Percentiles rank a stretch among this genome's conserved stretches.
Evolutionary conservation across 371 early-diverging fungal genomes (phyloP).

Genomic region (Mortierella sp.): DNA sequence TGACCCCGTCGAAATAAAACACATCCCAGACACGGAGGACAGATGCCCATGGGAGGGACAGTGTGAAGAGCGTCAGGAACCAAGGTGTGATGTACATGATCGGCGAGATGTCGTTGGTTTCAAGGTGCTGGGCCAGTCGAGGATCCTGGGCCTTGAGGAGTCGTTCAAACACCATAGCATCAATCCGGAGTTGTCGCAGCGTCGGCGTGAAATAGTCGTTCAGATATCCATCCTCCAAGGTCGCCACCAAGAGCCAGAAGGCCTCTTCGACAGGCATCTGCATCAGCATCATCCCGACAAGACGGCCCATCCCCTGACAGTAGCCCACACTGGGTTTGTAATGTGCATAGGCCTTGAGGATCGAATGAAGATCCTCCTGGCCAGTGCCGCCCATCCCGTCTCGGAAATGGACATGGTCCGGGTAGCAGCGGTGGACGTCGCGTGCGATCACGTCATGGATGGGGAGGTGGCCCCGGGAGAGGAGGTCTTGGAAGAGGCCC

Average conservation of each 20-base stretch:
- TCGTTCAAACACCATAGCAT: constrained; percentile 88
- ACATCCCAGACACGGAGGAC: constrained; percentile 96
- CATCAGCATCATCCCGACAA: constrained; percentile 94
- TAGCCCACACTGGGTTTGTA: constrained; percentile 92
- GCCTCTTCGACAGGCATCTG: constrained; percentile 87
- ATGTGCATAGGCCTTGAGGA: constrained; percentile 91
- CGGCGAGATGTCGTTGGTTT: constrained; percentile 82
- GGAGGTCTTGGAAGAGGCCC: constrained; percentile 59
- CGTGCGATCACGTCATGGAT: constrained; percentile 90
- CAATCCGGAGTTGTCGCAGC: constrained; percentile 82
- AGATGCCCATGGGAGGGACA: constrained; percentile 92
- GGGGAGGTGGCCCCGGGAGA: constrained; percentile 55
- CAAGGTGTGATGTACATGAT: constrained; percentile 95
- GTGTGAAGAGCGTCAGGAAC: constrained; percentile 94
- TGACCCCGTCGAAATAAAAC: constrained; percentile 84
- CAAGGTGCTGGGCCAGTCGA: constrained; percentile 81
- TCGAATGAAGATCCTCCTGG: constrained; percentile 75
- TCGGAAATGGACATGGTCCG: constrained; percentile 81
- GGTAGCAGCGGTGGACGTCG: constrained; percentile 90
- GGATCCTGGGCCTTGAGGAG: constrained; percentile 79
- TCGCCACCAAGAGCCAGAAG: constrained; percentile 90
- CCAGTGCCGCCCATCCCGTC: constrained; percentile 75
- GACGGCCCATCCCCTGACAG: constrained; percentile 96
- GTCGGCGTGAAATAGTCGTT: constrained; percentile 84
- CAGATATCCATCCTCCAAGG: constrained; percentile 75